These are phyloP conservation scores for Prinsepia uniflora DNA, from an alignment of 306 rosid genomes.

Conservation along the genomic window DNA sequence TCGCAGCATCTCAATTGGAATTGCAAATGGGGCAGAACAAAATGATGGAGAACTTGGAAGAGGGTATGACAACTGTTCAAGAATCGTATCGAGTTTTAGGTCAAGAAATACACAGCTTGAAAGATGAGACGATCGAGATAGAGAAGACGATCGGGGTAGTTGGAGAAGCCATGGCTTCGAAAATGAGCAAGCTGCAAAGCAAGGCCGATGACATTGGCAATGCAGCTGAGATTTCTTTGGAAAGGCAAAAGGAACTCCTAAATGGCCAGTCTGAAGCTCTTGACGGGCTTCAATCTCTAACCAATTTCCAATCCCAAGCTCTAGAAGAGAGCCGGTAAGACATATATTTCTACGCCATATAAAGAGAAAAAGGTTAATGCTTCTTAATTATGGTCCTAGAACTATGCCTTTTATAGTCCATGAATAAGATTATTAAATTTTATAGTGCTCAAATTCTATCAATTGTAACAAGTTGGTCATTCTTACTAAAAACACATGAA, in stretches of 20 bases:
- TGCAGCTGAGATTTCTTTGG: conserved; percentile 59
- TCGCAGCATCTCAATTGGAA: conserved; percentile 50
- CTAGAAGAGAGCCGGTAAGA: conserved; percentile 66
- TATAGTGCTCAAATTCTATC: no score
- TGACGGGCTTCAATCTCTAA: conserved; percentile 41
- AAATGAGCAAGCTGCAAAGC: conserved; percentile 52
- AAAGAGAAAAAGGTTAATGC: no score
- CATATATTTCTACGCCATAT: no score
- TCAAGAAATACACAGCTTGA: conserved; percentile 43
- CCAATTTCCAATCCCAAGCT: conserved; percentile 55
- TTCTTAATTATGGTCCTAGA: no score
- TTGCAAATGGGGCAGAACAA: conserved; percentile 55
- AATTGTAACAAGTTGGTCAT: no score
- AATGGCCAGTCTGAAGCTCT: conserved; percentile 70
- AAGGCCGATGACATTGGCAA: conserved; percentile 64
- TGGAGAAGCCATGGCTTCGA: conserved; percentile 53
- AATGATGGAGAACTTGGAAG: conserved; percentile 51
- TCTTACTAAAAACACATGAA: no score
- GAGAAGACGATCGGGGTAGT: conserved; percentile 51
- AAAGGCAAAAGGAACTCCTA: conserved; percentile 63
- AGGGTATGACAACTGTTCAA: conserved; percentile 45
- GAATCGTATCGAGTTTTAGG: conserved; percentile 50
- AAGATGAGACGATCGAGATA: conserved; percentile 46
- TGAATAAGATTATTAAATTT: no score
- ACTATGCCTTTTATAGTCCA: no score